Percentiles rank a stretch among this genome's conserved stretches.
These are phyloP conservation scores for Eimeria falciformis DNA, from an alignment of 169 alveolate species.

Conservation along the genomic window DNA sequence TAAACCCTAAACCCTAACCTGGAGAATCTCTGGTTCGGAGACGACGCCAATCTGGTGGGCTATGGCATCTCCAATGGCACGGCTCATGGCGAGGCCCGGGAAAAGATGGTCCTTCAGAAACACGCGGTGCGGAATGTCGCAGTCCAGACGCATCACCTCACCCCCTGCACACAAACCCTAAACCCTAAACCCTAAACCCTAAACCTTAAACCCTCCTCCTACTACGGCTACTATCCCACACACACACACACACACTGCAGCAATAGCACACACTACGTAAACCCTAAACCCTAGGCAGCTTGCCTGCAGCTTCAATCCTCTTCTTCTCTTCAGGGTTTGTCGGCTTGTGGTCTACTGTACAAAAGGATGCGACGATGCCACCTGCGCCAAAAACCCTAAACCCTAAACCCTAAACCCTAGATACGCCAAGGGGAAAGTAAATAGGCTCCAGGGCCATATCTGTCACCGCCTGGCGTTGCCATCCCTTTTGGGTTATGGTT, in stretches of 20 bases:
- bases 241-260: background rate
- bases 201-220: background rate
- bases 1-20: constrained; percentile 6
- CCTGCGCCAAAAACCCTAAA: background rate
- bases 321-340: constrained; percentile 84
- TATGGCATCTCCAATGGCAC: constrained; percentile 42
- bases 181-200: constrained; percentile 10
- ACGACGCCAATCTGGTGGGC: constrained; percentile 42
- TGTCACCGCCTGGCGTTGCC: background rate
- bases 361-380: background rate
- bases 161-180: constrained; percentile 84
- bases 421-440: too few species aligned
- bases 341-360: constrained; percentile 88
- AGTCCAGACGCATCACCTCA: constrained; percentile 87
- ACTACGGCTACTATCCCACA: background rate
- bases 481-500: constrained; percentile 69
- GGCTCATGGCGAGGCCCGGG: constrained; percentile 70
- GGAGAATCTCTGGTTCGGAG: constrained; percentile 20
- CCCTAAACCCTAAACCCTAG: constrained; percentile 3
- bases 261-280: background rate
- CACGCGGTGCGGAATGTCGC: constrained; percentile 91
- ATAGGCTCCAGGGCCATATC: too few species aligned
- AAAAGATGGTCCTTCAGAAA: constrained; percentile 83
- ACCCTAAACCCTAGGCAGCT: constrained; percentile 32
- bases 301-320: constrained; percentile 83